Evolutionary conservation across 1,284 basidiomycete genomes (phyloP).

Genomic region (Phenoliferia sp.): DNA sequence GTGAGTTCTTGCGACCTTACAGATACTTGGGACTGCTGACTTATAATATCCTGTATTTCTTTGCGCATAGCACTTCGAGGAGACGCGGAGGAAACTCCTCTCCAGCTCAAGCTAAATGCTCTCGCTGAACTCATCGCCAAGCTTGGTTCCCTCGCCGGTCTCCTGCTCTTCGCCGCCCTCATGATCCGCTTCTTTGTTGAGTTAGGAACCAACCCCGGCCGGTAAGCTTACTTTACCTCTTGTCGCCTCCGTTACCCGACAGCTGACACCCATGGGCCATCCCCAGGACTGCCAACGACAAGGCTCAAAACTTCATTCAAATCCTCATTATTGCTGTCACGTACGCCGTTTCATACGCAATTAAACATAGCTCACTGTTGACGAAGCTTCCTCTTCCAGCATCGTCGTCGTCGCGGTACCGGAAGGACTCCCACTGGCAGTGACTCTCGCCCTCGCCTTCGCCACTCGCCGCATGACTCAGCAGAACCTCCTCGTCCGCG

Average conservation of each 20-base stretch:
- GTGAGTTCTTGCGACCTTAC: constrained; percentile 48
- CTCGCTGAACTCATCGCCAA: constrained; percentile 94
- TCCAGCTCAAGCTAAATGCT: constrained; percentile 87
- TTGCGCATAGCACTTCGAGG: constrained; percentile 62
- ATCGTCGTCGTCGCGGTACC: constrained; percentile 67
- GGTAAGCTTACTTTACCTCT: constrained; percentile 41
- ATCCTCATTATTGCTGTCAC: constrained; percentile 95
- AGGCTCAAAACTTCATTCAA: constrained; percentile 86
- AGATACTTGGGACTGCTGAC: constrained; percentile 34
- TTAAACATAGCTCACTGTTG: not conserved
- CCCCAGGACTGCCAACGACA: constrained; percentile 64
- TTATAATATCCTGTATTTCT: constrained; percentile 10
- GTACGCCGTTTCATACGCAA: not conserved
- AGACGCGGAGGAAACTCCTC: constrained; percentile 78
- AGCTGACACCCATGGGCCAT: not conserved
- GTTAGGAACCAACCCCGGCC: constrained; percentile 18
- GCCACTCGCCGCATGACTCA: constrained; percentile 96
- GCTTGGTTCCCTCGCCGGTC: constrained; percentile 74
- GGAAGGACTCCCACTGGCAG: constrained; percentile 81
- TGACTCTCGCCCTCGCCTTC: constrained; percentile 92
- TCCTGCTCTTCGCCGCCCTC: constrained; percentile 73
- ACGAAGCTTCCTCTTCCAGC: not conserved
- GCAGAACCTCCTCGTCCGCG: constrained; percentile 88
- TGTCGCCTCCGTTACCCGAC: not conserved
- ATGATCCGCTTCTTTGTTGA: constrained; percentile 63